Evolutionary conservation across 805 yeast genomes (phyloP).

Genomic region (Ogataea salicorniae): DNA sequence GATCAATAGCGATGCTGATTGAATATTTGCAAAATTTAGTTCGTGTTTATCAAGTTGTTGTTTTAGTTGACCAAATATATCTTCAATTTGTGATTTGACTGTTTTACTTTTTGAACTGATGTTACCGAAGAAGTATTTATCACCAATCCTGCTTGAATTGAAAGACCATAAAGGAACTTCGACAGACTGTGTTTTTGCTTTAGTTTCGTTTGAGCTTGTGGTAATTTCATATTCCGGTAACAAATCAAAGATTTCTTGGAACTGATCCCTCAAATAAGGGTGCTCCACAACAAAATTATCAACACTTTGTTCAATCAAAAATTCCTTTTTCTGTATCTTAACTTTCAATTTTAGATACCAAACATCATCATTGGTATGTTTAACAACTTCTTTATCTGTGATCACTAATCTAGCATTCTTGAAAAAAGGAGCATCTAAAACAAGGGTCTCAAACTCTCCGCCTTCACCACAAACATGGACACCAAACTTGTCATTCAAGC

Average conservation of each 20-base stretch:
- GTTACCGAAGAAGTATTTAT: slow-evolving; percentile 40
- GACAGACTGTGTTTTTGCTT: neutral
- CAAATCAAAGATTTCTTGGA: slow-evolving; percentile 27
- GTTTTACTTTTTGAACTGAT: slow-evolving; percentile 28
- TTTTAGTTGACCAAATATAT: slow-evolving; percentile 43
- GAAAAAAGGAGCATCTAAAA: slow-evolving; percentile 86
- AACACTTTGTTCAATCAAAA: slow-evolving; percentile 14
- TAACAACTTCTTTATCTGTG: slow-evolving; percentile 33
- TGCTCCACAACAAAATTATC: slow-evolving; percentile 26
- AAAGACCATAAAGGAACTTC: slow-evolving; percentile 1
- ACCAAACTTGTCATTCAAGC: slow-evolving; percentile 61
- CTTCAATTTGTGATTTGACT: slow-evolving; percentile 40
- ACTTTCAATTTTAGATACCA: slow-evolving; percentile 58
- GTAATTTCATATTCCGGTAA: neutral
- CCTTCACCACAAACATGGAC: slow-evolving; percentile 98
- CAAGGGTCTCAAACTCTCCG: slow-evolving; percentile 94
- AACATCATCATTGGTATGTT: slow-evolving; percentile 62
- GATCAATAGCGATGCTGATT: slow-evolving; percentile 57
- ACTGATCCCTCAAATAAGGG: slow-evolving; percentile 34
- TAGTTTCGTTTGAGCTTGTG: neutral
- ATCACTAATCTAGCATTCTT: slow-evolving; percentile 44
- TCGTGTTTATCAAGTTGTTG: slow-evolving; percentile 27
- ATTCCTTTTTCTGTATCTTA: slow-evolving; percentile 33
- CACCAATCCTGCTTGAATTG: slow-evolving; percentile 20
- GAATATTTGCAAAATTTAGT: slow-evolving; percentile 42